These are phyloP conservation scores for Nothophytophthora sp. DNA, from an alignment of 352 stramenopile genomes.

Conservation along the genomic window DNA sequence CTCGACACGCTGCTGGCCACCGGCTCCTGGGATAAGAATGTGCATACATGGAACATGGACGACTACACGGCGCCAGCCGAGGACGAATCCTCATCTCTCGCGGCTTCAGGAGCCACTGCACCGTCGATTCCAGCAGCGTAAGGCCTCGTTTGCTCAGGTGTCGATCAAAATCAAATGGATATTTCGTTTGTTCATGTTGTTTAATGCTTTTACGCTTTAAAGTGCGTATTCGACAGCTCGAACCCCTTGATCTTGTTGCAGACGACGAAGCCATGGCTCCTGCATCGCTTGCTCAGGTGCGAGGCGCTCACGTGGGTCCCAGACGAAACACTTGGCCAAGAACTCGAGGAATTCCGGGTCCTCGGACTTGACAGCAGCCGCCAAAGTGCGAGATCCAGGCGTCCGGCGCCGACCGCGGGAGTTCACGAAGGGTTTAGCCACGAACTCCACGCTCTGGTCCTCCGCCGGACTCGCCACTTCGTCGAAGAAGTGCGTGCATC, in stretches of 20 bases:
- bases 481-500: constrained; percentile 69
- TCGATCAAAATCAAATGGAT: too few species aligned
- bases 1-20: constrained; percentile 35
- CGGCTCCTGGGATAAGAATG: constrained; percentile 66
- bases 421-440: constrained; percentile 57
- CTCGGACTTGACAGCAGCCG: constrained; percentile 36
- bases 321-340: constrained; percentile 64
- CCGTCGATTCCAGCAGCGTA: constrained; percentile 20
- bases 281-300: constrained; percentile 54
- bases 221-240: constrained; percentile 27
- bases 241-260: constrained; percentile 1
- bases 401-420: constrained; percentile 55
- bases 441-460: constrained; percentile 19
- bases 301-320: constrained; percentile 60
- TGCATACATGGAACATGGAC: constrained; percentile 47
- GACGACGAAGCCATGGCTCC: constrained; percentile 57
- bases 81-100: not conserved
- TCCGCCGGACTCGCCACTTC: constrained; percentile 24
- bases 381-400: constrained; percentile 40
- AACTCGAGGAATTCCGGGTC: constrained; percentile 65
- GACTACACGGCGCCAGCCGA: constrained; percentile 16
- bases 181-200: constrained; percentile 14
- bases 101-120: not conserved
- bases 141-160: too few species aligned
- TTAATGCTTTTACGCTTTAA: constrained; percentile 11